Evolutionary conservation across 257 asterid species (phyloP).

Genomic region (Ballota nigra): DNA sequence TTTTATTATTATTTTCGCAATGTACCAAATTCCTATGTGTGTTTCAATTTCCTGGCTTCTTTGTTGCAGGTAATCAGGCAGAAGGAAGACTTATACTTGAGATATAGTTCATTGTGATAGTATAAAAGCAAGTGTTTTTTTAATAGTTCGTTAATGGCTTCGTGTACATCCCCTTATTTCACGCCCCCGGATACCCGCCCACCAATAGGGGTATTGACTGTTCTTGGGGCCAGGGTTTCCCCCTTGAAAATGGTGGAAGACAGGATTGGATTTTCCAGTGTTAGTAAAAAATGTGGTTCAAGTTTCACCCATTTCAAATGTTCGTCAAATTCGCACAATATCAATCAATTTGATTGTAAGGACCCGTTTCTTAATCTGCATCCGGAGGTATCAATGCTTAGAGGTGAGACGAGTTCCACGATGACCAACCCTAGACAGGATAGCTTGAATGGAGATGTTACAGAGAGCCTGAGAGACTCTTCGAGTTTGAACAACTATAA

Average conservation of each 20-base stretch:
- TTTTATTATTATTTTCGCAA: background rate
- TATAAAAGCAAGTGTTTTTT: background rate
- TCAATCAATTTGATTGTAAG: slow-evolving; percentile 51
- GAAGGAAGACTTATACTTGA: slow-evolving; percentile 5
- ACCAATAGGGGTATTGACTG: slow-evolving; percentile 44
- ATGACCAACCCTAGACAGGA: slow-evolving; percentile 49
- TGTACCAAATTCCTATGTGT: background rate
- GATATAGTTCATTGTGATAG: slow-evolving; percentile 4
- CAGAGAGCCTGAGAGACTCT: slow-evolving; percentile 53
- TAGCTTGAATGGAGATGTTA: slow-evolving; percentile 39
- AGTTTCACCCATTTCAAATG: slow-evolving; percentile 46
- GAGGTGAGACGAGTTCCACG: slow-evolving; percentile 61
- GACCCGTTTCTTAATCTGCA: slow-evolving; percentile 77
- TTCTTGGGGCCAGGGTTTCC: slow-evolving; percentile 46
- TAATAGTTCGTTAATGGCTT: slow-evolving; percentile 47
- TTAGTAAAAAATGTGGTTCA: slow-evolving; percentile 31
- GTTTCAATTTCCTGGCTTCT: background rate
- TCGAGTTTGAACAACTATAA: slow-evolving; percentile 47
- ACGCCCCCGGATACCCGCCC: slow-evolving; percentile 52
- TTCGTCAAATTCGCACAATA: slow-evolving; percentile 58
- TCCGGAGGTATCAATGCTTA: slow-evolving; percentile 80
- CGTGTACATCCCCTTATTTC: slow-evolving; percentile 54
- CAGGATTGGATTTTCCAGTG: slow-evolving; percentile 40
- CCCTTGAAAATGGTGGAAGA: slow-evolving; percentile 51
- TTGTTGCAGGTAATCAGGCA: slow-evolving; percentile 26